A percentile compares a stretch with the other conserved stretches of the same genome.
phyloP scores from a whole-genome alignment of 2,329 filamentous ascomycete species.

The Penicillium polonicum region DNA sequence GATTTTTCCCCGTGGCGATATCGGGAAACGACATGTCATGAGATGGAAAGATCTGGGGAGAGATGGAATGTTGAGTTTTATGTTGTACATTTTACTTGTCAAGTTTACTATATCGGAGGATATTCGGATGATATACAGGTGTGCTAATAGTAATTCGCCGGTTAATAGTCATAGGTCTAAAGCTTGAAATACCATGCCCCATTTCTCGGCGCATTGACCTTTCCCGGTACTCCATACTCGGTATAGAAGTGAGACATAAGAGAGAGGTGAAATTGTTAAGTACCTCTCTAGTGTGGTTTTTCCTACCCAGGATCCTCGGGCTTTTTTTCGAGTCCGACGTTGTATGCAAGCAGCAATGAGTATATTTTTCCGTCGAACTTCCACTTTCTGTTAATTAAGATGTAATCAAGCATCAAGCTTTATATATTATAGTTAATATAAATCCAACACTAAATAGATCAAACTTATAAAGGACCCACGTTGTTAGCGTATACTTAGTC shows the following conservation, averaged over 20 bases:
- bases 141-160: not conserved
- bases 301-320: not conserved
- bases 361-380: not conserved
- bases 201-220: not conserved
- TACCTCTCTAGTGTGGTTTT: not conserved
- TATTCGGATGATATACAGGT: not conserved
- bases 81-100: not conserved
- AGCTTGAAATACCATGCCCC: not conserved
- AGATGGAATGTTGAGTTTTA: not conserved
- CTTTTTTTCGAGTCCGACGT: not conserved
- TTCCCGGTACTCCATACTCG: not conserved
- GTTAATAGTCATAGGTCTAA: not conserved
- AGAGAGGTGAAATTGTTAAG: not conserved
- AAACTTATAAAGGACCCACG: not conserved
- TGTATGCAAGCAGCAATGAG: not conserved
- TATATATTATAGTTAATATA: not conserved
- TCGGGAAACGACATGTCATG: not conserved
- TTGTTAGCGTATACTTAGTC: constrained; percentile 1
- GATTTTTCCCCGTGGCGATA: not conserved
- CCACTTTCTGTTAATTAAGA: not conserved
- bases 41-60: not conserved
- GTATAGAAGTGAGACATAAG: not conserved
- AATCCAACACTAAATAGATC: not conserved
- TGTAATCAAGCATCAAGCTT: not conserved
- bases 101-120: not conserved